Evolutionary conservation across 345 rosid species (phyloP).

Genomic region (Jatropha curcas): DNA sequence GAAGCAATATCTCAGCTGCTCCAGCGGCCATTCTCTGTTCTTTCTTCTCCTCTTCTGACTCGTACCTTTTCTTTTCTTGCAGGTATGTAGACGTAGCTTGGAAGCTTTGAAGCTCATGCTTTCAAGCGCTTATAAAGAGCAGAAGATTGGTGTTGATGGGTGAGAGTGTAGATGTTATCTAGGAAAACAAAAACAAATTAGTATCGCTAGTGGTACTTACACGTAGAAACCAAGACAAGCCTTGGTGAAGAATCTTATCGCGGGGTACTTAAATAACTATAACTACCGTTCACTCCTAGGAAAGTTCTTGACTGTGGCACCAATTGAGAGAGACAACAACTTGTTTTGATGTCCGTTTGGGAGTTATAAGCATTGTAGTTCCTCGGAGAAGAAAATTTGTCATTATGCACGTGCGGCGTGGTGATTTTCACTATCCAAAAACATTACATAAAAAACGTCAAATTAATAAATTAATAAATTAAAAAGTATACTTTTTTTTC

Average conservation of each 20-base stretch:
- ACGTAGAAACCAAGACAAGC: neutral
- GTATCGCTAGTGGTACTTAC: neutral
- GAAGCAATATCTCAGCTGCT: slow-evolving; percentile 25
- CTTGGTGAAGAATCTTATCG: neutral
- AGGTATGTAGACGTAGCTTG: too few species aligned
- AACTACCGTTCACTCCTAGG: neutral
- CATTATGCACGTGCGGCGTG: too few species aligned
- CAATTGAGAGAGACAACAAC: too few species aligned
- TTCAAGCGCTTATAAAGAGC: neutral
- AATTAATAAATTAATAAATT: too few species aligned
- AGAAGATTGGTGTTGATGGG: neutral
- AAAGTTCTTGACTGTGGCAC: neutral
- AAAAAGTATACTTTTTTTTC: too few species aligned
- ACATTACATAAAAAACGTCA: too few species aligned
- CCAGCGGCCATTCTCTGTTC: slow-evolving; percentile 16
- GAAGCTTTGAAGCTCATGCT: neutral
- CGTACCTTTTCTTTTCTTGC: neutral
- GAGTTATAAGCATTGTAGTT: too few species aligned
- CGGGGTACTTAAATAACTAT: neutral
- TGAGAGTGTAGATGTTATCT: neutral
- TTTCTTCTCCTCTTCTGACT: neutral
- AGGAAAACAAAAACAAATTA: neutral
- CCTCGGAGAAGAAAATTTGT: too few species aligned
- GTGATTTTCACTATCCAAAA: too few species aligned
- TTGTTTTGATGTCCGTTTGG: too few species aligned